phyloP scores from a whole-genome alignment of 257 asterid species.

The Nicotiana knightiana region DNA sequence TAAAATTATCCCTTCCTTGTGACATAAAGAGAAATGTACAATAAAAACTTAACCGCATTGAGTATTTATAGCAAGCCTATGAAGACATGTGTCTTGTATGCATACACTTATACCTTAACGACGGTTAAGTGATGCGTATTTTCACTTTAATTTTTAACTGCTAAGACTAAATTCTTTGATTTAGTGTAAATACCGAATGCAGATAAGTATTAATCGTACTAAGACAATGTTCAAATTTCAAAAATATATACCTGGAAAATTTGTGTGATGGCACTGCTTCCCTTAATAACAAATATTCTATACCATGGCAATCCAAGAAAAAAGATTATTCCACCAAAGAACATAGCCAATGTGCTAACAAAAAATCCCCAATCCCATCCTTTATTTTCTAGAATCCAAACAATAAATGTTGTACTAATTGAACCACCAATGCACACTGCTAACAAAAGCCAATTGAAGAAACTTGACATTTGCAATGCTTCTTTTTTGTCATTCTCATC shows the following conservation, averaged over 20 bases:
- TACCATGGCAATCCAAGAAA: conserved; percentile 46
- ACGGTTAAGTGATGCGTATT: too few species aligned
- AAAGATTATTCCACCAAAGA: conserved; percentile 33
- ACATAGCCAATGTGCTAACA: conserved; percentile 45
- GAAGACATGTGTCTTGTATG: too few species aligned
- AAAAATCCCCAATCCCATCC: conserved; percentile 70
- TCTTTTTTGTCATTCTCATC: conserved; percentile 58
- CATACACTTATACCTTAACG: too few species aligned
- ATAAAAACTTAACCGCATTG: too few species aligned
- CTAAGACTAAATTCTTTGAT: too few species aligned
- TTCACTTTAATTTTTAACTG: too few species aligned
- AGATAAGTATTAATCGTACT: too few species aligned
- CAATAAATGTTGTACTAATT: conserved; percentile 45
- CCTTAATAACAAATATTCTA: conserved; percentile 48
- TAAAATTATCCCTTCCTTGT: too few species aligned
- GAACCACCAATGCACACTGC: conserved; percentile 53
- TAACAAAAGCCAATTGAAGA: conserved; percentile 62
- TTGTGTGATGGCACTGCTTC: conserved; percentile 55
- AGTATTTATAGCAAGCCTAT: too few species aligned
- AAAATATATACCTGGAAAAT: conserved; percentile 41
- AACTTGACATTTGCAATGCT: conserved; percentile 44
- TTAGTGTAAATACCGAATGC: too few species aligned
- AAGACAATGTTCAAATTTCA: neutral
- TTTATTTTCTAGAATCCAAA: conserved; percentile 67
- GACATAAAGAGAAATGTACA: too few species aligned